Conservation (phyloP, 495 filamentous ascomycete genomes). For the Monascus purpureus region DNA sequence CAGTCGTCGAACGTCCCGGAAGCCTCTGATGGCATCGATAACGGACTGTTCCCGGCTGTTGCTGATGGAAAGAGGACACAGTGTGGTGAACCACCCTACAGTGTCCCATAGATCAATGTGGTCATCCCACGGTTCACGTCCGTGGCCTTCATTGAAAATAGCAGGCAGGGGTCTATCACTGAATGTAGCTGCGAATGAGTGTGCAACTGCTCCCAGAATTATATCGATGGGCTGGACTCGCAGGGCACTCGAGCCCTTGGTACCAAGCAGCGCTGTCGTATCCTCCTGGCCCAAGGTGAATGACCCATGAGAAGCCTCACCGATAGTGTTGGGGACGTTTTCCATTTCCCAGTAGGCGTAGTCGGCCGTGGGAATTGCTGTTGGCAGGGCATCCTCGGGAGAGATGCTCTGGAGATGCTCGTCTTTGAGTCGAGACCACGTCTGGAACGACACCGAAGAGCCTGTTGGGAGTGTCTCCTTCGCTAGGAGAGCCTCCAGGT, state of each 20-base stretch:
- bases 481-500: conserved; percentile 40
- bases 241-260: conserved; percentile 17
- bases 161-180: conserved; percentile 29
- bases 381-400: conserved; percentile 12
- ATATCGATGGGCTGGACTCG: conserved; percentile 25
- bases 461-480: conserved; percentile 17
- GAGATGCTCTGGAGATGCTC: conserved; percentile 15
- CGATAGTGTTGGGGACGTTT: conserved; percentile 11
- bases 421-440: conserved; percentile 32
- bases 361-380: conserved; percentile 6
- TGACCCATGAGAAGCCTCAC: conserved; percentile 11
- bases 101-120: conserved; percentile 25
- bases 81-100: conserved; percentile 29
- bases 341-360: conserved; percentile 31
- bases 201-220: conserved; percentile 18
- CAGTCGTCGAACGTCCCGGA: no score
- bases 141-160: conserved; percentile 27
- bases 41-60: no score
- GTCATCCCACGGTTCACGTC: conserved; percentile 20
- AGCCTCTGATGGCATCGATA: no score
- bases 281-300: conserved; percentile 19
- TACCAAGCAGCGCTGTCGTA: conserved; percentile 16
- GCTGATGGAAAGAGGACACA: no score
- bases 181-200: conserved; percentile 19
- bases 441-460: conserved; percentile 35